Base-by-base conservation (phyloP, 2,329 filamentous ascomycete species). In the Sclerotinia borealis region DNA sequence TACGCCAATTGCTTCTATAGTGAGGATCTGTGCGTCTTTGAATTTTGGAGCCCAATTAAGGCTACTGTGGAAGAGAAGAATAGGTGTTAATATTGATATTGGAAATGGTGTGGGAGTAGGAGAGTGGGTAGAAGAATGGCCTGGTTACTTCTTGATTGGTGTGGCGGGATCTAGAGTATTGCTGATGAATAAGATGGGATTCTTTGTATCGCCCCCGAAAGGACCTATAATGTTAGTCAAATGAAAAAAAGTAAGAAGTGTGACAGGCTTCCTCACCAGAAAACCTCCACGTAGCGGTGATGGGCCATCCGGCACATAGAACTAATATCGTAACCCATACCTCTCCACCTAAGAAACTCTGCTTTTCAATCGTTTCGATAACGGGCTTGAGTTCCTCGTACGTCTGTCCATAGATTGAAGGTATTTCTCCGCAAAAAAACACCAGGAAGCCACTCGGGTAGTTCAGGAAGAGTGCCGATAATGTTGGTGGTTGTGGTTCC, bases 1-100 rank as follows among this genome's bases (percentile, higher is more conserved):
- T 75, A 81, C 79, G 13, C 80, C 81, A 34, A 79, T 81, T 1
- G 77, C 78, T 55, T 82, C 79, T 67, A 82, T 79, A 19, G 77
- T 75, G 17, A 83, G 71, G 13, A 83, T 72, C 1, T 77, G 75
- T 0, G 79, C 80, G 17, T 75, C 75, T 1, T 75, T 74, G 61
- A 81, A 83, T n/a, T 41, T 3, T 73, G 66, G 22, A 60, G 66
- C 10, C 67, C 70, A 55, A 70, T 72, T 66, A 67, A 69, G 13
- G 59, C 69, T 64, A 5, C 72, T 61, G 47, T 69, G 43, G 1
- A 6, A 55, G 9, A 67, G 1, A 6, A 55, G 9, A 67, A 25
- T 34, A 5, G n/a, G 10, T 15, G 13, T 34, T 15, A 36, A 19
- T n/a, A 1, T 39, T 10, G n/a, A 29, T 36, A 36, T 50, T 8